Evolutionary conservation across 345 rosid genomes (phyloP).

Genomic region (Aquilaria yunnanensis): DNA sequence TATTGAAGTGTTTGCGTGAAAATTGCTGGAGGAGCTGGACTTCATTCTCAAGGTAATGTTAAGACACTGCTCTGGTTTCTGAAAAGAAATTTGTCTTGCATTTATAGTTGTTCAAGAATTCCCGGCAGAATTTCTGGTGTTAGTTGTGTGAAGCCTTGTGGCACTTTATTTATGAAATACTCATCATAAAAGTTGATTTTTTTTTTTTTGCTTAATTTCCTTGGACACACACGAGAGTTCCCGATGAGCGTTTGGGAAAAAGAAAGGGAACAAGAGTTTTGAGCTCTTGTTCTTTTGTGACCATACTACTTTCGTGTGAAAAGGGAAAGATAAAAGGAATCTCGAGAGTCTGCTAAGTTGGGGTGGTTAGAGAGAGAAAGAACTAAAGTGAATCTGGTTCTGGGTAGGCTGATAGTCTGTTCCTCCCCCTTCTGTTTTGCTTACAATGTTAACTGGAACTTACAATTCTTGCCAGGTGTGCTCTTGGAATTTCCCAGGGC

Average conservation of each 20-base stretch:
- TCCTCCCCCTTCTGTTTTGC: slow-evolving; percentile 5
- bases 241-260: slow-evolving; percentile 5
- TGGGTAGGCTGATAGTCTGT: neutral
- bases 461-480: slow-evolving; percentile 17
- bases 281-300: neutral
- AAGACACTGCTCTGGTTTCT: neutral
- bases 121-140: slow-evolving; percentile 1
- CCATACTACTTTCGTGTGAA: neutral
- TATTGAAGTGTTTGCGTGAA: slow-evolving; percentile 17
- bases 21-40: slow-evolving; percentile 16
- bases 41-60: slow-evolving; percentile 16
- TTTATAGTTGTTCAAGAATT: neutral
- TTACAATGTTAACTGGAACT: slow-evolving; percentile 14
- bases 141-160: neutral
- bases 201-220: neutral
- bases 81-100: neutral
- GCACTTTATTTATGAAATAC: too few relatives aligned
- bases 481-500: slow-evolving; percentile 4
- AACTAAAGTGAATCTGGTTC: neutral
- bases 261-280: neutral
- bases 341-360: too few relatives aligned
- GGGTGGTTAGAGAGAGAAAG: neutral
- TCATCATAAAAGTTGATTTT: too few relatives aligned
- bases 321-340: neutral
- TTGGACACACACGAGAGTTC: slow-evolving; percentile 2